These are phyloP conservation scores for Aureobasidium namibiae DNA, from an alignment of 2,329 filamentous ascomycete genomes.

Conservation along the genomic window DNA sequence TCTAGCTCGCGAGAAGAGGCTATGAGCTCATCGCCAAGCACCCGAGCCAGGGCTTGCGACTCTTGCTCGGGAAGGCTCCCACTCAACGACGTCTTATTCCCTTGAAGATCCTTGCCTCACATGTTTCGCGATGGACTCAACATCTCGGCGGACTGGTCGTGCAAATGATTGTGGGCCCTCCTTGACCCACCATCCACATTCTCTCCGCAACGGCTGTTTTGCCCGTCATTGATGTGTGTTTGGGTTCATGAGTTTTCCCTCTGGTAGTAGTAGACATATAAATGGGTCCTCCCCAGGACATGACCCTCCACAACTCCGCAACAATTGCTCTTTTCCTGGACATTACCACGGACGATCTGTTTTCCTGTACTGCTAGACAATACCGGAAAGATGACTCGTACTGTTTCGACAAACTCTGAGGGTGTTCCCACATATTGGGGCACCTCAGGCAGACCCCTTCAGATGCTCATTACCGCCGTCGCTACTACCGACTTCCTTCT, in stretches of 20 bases:
- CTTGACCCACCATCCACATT: constrained; percentile 5
- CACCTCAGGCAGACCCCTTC: constrained; percentile 50
- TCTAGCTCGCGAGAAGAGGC: constrained; percentile 5
- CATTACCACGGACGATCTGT: not conserved
- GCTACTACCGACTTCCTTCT: constrained; percentile 55
- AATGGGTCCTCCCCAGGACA: not conserved
- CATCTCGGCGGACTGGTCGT: constrained; percentile 1
- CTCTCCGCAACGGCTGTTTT: constrained; percentile 12
- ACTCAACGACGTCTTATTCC: constrained; percentile 9
- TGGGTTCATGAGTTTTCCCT: not conserved
- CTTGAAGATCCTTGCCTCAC: constrained; percentile 3
- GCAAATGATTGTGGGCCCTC: constrained; percentile 6
- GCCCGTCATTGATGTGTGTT: constrained; percentile 8
- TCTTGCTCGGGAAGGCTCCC: not conserved
- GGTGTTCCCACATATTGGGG: constrained; percentile 46
- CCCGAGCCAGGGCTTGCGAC: not conserved
- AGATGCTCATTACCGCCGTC: constrained; percentile 51
- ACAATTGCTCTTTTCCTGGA: not conserved
- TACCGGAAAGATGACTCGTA: constrained; percentile 5
- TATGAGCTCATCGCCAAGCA: constrained; percentile 8
- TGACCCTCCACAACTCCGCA: constrained; percentile 10
- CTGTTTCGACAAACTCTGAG: constrained; percentile 13
- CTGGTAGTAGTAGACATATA: constrained; percentile 4
- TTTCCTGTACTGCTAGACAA: constrained; percentile 10
- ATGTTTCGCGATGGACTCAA: constrained; percentile 9